Base-by-base conservation (phyloP, 2,329 filamentous ascomycete species). In the Magnaporthiopsis incrustans region DNA sequence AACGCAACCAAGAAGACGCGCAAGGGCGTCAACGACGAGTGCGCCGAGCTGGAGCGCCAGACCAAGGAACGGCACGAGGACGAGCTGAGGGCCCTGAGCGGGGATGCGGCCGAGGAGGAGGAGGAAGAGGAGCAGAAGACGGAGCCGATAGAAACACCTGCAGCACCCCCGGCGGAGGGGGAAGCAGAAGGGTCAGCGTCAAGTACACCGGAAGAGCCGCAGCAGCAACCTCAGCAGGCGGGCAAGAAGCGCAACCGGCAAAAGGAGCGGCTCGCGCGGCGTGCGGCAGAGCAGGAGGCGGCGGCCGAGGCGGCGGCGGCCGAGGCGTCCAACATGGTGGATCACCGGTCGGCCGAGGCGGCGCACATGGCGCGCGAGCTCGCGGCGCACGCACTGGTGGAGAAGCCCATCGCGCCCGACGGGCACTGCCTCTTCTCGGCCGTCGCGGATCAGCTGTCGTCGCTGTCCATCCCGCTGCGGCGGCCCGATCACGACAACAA, bases 391-490 rank as follows among this genome's bases (percentile, higher is more conserved):
- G 81, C 81, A 0, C 81, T 98, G 22, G 79, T 79, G 26, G 91
- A 97, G 78, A 84, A 90, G 70, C 87, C 91, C 65, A 92, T 99
- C 65, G 84, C 84, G 56, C 92, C 95, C 0, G 94, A 99, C 76
- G 95, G 95, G 0, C 95, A 99, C 77, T 99, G 95, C 73, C 79
- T 99, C 22, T 99, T 98, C 77, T 90, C 92, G 22, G 92, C 95
- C 0, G 84, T 98, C 62, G 93, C 94, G 32, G 91, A 95, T 74
- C 92, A 97, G 76, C 81, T 97, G 63, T 77, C 77, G 63, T 79
- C 82, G 63, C 76, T 81, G 59, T 77, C 73, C 2, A 78, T 87
- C 18, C 71, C 81, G 1, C 70, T 87, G 1, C 67, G 65, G 14
- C 66, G 68, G 14, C 7, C 25, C 2, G 59, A 63, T 27, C 66